Base-by-base conservation (phyloP, 2,329 filamentous ascomycete species). In the Tolypocladium pustulatum region DNA sequence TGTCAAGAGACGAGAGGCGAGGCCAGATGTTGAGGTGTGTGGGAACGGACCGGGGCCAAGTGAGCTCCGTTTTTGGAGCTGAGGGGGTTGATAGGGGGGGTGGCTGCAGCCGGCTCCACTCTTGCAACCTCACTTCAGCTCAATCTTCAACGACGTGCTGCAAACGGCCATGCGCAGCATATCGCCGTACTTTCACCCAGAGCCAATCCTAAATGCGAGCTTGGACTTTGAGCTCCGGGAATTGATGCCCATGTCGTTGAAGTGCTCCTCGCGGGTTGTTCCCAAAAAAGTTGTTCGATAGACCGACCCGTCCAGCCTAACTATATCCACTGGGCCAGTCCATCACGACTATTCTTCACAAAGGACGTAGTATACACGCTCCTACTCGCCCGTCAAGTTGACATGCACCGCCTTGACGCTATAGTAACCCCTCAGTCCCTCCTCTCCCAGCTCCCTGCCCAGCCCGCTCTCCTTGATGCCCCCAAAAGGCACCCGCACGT, bases 381-480 rank as follows among this genome's bases (percentile, higher is more conserved):
- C 10, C 49, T 36, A 53, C 30, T 36, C 49, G 30, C 30, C 49
- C 30, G 49, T 36, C 64, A 78, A 65, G 43, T 78, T 78, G 25
- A 78, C 70, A 57, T 80, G 75, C 3, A 78, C 68, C 0, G 76
- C 71, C 67, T 79, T 79, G 25, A 73, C 75, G 58, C 77, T 72
- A 2, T 72, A 69, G 56, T 78, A 79, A 0, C 71, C 75, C 7
- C 71, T 72, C 7, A 79, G 67, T 4, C 75, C 76, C 8, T 75
- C 75, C 64, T 78, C 75, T 40, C 76, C 76, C 20, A 78, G 62
- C 57, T 78, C 76, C 9, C 76, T 65, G 0, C 76, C 76, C 37
- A 78, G 74, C 20, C 76, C 76, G 56, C 76, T 78, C 67, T 78
- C 76, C 68, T 79, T 78, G 12, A 78, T 72, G 4, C 76, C 76